phyloP scores from a whole-genome alignment of 2,329 filamentous ascomycete genomes.

The Talaromyces islandicus region DNA sequence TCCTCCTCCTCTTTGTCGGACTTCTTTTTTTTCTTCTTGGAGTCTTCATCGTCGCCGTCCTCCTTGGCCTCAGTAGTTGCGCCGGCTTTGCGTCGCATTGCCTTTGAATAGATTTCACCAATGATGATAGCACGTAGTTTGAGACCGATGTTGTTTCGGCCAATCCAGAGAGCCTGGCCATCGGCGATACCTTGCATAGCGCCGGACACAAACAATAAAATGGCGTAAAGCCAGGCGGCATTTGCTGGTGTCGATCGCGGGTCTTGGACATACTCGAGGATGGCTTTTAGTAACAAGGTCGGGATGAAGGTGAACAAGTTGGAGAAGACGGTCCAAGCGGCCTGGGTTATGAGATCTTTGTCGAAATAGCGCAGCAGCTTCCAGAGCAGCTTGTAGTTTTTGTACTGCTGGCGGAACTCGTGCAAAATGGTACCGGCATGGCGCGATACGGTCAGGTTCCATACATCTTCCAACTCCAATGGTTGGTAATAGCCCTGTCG shows the following conservation, averaged over 20 bases:
- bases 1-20: slow-evolving; percentile 19
- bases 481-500: slow-evolving; percentile 82
- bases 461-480: slow-evolving; percentile 77
- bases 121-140: slow-evolving; percentile 90
- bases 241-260: slow-evolving; percentile 70
- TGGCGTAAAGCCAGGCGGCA: slow-evolving; percentile 93
- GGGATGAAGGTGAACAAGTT: slow-evolving; percentile 86
- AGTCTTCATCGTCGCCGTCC: slow-evolving; percentile 41
- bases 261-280: slow-evolving; percentile 88
- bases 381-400: slow-evolving; percentile 69
- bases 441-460: slow-evolving; percentile 84
- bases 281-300: slow-evolving; percentile 82
- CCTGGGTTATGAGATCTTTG: slow-evolving; percentile 67
- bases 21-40: slow-evolving; percentile 34
- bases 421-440: slow-evolving; percentile 76
- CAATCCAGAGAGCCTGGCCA: slow-evolving; percentile 85
- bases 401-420: slow-evolving; percentile 79
- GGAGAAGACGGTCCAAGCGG: slow-evolving; percentile 69
- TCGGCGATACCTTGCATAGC: slow-evolving; percentile 75
- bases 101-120: slow-evolving; percentile 95
- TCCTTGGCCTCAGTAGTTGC: slow-evolving; percentile 70
- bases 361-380: slow-evolving; percentile 85
- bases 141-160: slow-evolving; percentile 91
- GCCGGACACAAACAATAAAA: slow-evolving; percentile 78
- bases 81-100: slow-evolving; percentile 81